phyloP scores from a whole-genome alignment of 192 early-diverging fungal species.

The Blastocladiella britannica region DNA sequence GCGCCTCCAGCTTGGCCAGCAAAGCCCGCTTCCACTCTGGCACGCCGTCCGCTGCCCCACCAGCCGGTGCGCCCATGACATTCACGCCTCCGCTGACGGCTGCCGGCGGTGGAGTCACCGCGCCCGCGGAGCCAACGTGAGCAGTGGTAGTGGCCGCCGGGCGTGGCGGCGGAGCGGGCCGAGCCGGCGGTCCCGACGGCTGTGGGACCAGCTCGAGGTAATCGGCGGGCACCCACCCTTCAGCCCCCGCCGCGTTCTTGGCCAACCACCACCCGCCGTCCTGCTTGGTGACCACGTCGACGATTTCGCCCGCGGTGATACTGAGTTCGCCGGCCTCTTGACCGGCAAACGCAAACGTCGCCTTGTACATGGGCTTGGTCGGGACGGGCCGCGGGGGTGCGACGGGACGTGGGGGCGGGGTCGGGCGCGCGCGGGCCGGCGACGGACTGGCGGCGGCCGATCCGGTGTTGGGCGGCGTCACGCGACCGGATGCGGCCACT shows the following conservation, averaged over 20 bases:
- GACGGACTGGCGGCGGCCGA: too few relatives aligned
- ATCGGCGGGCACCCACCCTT: slow-evolving; percentile 65
- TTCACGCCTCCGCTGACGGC: too few relatives aligned
- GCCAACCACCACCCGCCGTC: slow-evolving; percentile 37
- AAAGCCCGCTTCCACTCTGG: not conserved
- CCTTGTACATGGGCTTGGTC: slow-evolving; percentile 31
- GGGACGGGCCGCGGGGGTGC: slow-evolving; percentile 17
- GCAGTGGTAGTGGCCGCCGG: slow-evolving; percentile 12
- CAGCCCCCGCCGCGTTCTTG: slow-evolving; percentile 24
- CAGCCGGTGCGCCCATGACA: too few relatives aligned
- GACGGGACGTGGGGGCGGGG: slow-evolving; percentile 32
- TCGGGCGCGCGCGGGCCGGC: not conserved
- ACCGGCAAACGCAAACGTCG: slow-evolving; percentile 43
- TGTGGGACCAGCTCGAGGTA: slow-evolving; percentile 36
- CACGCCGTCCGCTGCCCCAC: not conserved
- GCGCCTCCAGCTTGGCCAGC: not conserved
- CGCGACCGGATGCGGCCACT: slow-evolving; percentile 8
- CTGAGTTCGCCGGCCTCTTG: slow-evolving; percentile 39
- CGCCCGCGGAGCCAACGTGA: too few relatives aligned
- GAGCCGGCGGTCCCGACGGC: slow-evolving; percentile 17
- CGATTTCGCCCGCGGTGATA: slow-evolving; percentile 38
- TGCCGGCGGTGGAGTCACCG: too few relatives aligned
- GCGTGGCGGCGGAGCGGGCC: slow-evolving; percentile 18
- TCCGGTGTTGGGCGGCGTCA: too few relatives aligned
- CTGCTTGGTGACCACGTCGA: slow-evolving; percentile 47